Conservation (phyloP, 75 land plant genomes). For the Larix kaempferi region DNA sequence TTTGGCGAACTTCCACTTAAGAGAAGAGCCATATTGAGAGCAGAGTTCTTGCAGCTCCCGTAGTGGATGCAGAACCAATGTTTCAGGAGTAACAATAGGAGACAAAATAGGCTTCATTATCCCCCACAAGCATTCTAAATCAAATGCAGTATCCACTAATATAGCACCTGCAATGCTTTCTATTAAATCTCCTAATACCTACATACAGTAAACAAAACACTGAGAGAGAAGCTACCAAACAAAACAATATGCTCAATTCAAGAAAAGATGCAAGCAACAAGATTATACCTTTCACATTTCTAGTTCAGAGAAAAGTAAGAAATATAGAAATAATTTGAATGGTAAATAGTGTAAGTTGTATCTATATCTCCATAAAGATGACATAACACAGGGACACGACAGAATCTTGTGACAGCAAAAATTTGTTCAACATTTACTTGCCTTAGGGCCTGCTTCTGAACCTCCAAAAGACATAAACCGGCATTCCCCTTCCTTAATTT, state of each 20-base stretch:
- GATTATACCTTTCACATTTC: not conserved
- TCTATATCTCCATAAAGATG: not conserved
- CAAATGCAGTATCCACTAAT: constrained; percentile 36
- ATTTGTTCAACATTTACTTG: not conserved
- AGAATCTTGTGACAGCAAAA: too few species aligned
- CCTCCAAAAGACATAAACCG: constrained; percentile 26
- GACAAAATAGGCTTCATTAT: constrained; percentile 40
- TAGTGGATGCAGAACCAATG: constrained; percentile 40
- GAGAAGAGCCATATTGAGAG: constrained; percentile 10
- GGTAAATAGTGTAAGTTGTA: not conserved
- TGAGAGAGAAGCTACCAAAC: not conserved
- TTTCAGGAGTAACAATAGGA: constrained; percentile 45
- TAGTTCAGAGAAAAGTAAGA: not conserved
- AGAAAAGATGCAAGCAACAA: not conserved
- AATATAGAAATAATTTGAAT: not conserved
- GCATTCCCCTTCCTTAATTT: constrained; percentile 14
- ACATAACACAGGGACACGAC: not conserved
- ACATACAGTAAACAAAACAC: not conserved
- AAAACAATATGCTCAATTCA: not conserved
- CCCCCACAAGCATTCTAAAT: constrained; percentile 37
- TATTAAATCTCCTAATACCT: constrained; percentile 34
- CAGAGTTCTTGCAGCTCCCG: constrained; percentile 40
- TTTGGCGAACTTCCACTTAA: constrained; percentile 14
- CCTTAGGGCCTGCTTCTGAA: constrained; percentile 37
- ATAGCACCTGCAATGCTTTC: constrained; percentile 61